These are phyloP conservation scores for Fusarium caatingaense DNA, from an alignment of 2,329 filamentous ascomycete genomes.

Conservation along the genomic window DNA sequence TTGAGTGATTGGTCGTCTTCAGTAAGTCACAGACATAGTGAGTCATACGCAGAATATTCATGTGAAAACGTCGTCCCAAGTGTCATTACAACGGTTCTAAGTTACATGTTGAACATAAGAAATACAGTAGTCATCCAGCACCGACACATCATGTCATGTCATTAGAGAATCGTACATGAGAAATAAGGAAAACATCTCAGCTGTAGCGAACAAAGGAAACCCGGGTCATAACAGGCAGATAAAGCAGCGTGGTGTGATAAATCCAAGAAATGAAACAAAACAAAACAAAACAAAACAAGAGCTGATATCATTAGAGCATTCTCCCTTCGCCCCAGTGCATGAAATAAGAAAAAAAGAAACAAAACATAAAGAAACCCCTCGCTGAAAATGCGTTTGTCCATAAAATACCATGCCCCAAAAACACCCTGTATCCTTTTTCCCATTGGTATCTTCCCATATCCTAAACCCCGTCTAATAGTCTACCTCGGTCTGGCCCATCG, in stretches of 20 bases:
- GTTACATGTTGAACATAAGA: slow-evolving; percentile 21
- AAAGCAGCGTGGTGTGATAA: not conserved
- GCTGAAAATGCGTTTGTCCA: slow-evolving; percentile 19
- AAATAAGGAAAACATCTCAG: not conserved
- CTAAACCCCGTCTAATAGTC: slow-evolving; percentile 51
- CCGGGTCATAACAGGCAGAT: slow-evolving; percentile 10
- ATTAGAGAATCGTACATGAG: not conserved
- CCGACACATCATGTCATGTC: slow-evolving; percentile 21
- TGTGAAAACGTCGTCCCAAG: slow-evolving; percentile 11
- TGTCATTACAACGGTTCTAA: slow-evolving; percentile 41
- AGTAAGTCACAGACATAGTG: not conserved
- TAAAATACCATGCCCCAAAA: slow-evolving; percentile 22
- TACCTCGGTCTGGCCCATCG: slow-evolving; percentile 50
- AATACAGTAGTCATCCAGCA: slow-evolving; percentile 10
- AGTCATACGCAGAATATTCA: not conserved
- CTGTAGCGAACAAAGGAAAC: slow-evolving; percentile 12
- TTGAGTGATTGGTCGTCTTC: not conserved
- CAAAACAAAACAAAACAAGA: slow-evolving; percentile 24
- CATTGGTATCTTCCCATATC: slow-evolving; percentile 36
- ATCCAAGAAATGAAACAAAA: slow-evolving; percentile 1
- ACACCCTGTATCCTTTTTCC: slow-evolving; percentile 35
- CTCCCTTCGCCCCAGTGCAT: slow-evolving; percentile 5
- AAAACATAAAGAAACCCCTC: slow-evolving; percentile 20
- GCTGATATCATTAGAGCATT: slow-evolving; percentile 34
- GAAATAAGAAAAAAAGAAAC: slow-evolving; percentile 19